Base-by-base conservation (phyloP, 2,329 filamentous ascomycete genomes). In the Penicillium palitans region DNA sequence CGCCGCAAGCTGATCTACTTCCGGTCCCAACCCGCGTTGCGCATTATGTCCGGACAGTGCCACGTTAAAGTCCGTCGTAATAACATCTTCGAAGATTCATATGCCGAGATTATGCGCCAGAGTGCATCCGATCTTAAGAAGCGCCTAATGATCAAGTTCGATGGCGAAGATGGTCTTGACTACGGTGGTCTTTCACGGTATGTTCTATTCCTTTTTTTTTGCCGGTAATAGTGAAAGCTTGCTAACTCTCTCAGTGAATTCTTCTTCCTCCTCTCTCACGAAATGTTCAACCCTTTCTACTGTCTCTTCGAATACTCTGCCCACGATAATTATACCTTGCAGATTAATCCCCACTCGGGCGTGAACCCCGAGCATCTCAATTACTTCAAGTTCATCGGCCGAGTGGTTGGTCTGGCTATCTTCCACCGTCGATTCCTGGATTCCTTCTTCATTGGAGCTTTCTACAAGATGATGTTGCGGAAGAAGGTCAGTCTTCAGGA, bases 251-350 rank as follows among this genome's bases (percentile, higher is more conserved):
- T 33, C 50, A 86, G 93, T 84, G 95, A 99, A 78, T 99, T 99
- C 82, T 99, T 99, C 83, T 99, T 99, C 87, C 82, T 99, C 41
- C 86, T 99, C 55, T 98, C 93, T 17, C 95, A 99, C 79, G 95
- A 99, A 81, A 99, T 99, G 95, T 99, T 99, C 81, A 99, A 99
- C 77, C 95, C 95, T 33, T 99, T 99, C 80, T 99, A 99, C 81
- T 99, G 95, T 76, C 83, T 99, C 54, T 99, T 99, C 81, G 95
- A 99, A 79, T 99, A 99, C 78, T 98, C 95, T 27, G 95, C 95
- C 40, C 95, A 99, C 81, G 95, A 99, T 86, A 99, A 99, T 80
- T 99, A 99, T 80, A 99, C 95, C 31, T 89, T 99, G 55, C 95
- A 99, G 79, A 99, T 99, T 81, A 99, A 99, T 80, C 95, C 95